Conservation (phyloP, 75 land plant genomes). For the Cunninghamia lanceolata region DNA sequence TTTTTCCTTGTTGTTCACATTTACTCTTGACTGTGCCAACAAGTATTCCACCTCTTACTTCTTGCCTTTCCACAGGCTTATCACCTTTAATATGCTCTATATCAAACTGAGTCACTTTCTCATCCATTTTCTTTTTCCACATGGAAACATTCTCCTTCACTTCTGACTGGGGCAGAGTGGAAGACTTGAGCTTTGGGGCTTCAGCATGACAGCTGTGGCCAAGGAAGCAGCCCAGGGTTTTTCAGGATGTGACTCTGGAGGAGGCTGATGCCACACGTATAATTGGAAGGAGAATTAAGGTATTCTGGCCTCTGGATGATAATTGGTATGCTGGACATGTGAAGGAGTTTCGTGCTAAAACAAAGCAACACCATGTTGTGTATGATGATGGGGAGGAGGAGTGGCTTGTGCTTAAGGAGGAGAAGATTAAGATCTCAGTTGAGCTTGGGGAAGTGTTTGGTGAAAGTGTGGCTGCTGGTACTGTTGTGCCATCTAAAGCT, state of each 20-base stretch:
- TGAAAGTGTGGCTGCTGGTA: background rate
- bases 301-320: conserved; percentile 46
- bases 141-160: no score
- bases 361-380: conserved; percentile 26
- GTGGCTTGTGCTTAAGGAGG: conserved; percentile 33
- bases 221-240: conserved; percentile 8
- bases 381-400: conserved; percentile 47
- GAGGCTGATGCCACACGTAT: conserved; percentile 21
- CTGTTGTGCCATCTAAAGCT: background rate
- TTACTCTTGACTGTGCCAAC: no score
- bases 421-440: conserved; percentile 26
- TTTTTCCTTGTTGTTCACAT: no score
- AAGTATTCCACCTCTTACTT: no score
- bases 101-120: no score
- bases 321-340: conserved; percentile 39
- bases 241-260: background rate
- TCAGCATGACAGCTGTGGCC: conserved; percentile 1
- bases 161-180: background rate
- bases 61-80: no score
- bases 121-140: no score
- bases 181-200: background rate
- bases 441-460: background rate
- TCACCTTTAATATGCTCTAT: no score
- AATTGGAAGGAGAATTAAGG: conserved; percentile 33
- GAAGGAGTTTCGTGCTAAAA: conserved; percentile 17